Conservation (phyloP, 208 protist genomes). For the Strigomonas galati region DNA sequence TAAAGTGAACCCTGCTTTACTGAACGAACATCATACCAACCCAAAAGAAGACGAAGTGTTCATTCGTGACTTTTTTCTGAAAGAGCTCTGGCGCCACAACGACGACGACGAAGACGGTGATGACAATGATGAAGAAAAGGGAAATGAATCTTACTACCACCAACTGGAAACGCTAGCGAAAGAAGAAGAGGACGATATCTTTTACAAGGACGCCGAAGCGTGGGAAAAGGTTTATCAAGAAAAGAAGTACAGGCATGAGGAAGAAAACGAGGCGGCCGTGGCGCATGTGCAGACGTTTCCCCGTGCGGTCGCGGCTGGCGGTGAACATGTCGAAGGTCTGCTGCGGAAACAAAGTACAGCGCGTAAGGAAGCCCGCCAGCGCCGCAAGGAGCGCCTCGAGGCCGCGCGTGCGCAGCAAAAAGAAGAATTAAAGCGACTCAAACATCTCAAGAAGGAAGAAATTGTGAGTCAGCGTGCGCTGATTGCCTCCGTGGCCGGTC, state of each 20-base stretch:
- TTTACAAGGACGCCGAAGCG: constrained; percentile 77
- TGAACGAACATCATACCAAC: not conserved
- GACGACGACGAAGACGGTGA: constrained; percentile 13
- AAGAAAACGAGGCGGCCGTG: constrained; percentile 32
- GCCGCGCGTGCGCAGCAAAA: constrained; percentile 61
- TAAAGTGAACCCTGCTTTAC: not conserved
- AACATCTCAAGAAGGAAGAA: constrained; percentile 86
- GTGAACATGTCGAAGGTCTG: constrained; percentile 58
- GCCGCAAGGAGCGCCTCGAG: constrained; percentile 65
- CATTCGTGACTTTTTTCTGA: constrained; percentile 57
- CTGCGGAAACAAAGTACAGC: constrained; percentile 67
- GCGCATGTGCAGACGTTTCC: constrained; percentile 71
- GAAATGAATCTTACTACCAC: constrained; percentile 36
- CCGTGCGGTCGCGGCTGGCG: constrained; percentile 72
- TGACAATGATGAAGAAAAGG: constrained; percentile 26
- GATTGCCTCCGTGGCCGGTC: constrained; percentile 77
- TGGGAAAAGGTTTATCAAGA: constrained; percentile 88
- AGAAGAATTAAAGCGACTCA: constrained; percentile 88
- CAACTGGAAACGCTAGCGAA: constrained; percentile 60
- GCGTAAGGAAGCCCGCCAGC: constrained; percentile 78
- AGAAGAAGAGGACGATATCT: constrained; percentile 78
- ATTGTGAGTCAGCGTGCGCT: constrained; percentile 81
- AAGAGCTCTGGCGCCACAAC: constrained; percentile 50
- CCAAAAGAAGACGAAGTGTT: constrained; percentile 39
- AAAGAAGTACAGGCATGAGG: constrained; percentile 84